Conservation (phyloP, 176 grass and related monocot genomes). For the Chloris gayana region DNA sequence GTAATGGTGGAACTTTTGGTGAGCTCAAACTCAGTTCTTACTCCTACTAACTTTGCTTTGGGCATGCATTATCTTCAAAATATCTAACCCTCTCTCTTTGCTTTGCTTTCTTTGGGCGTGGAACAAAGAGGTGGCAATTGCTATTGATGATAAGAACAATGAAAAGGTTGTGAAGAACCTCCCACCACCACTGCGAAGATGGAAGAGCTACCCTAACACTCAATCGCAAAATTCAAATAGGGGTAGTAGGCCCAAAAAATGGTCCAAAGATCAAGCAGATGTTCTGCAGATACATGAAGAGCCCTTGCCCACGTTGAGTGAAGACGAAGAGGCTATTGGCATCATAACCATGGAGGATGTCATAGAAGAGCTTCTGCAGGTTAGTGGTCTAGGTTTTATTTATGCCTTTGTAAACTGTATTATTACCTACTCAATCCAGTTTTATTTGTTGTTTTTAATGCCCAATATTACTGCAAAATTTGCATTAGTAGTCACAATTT, state of each 20-base stretch:
- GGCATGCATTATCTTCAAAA: background rate
- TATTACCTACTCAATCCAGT: background rate
- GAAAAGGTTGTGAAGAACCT: slow-evolving; percentile 53
- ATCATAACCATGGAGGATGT: slow-evolving; percentile 99
- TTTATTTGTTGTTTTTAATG: background rate
- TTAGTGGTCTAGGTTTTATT: slow-evolving; percentile 19
- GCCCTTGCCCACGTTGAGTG: slow-evolving; percentile 57
- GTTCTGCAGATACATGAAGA: slow-evolving; percentile 74
- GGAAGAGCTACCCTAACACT: slow-evolving; percentile 72
- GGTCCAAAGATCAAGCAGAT: slow-evolving; percentile 58
- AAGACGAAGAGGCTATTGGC: slow-evolving; percentile 85
- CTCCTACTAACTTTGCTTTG: background rate
- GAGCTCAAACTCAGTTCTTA: background rate
- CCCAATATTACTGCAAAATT: background rate
- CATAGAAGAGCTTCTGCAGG: slow-evolving; percentile 98
- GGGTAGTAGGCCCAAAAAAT: slow-evolving; percentile 58
- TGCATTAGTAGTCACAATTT: background rate
- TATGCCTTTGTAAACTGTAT: background rate
- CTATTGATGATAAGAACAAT: slow-evolving; percentile 54
- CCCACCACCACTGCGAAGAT: slow-evolving; percentile 39
- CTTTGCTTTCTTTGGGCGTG: background rate
- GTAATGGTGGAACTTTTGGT: slow-evolving; percentile 46
- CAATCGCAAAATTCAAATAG: slow-evolving; percentile 38
- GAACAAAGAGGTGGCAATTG: slow-evolving; percentile 62
- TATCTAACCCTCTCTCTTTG: slow-evolving; percentile 13